These are phyloP conservation scores for Taxillus chinensis DNA, from an alignment of 164 flowering plant species.

Conservation along the genomic window DNA sequence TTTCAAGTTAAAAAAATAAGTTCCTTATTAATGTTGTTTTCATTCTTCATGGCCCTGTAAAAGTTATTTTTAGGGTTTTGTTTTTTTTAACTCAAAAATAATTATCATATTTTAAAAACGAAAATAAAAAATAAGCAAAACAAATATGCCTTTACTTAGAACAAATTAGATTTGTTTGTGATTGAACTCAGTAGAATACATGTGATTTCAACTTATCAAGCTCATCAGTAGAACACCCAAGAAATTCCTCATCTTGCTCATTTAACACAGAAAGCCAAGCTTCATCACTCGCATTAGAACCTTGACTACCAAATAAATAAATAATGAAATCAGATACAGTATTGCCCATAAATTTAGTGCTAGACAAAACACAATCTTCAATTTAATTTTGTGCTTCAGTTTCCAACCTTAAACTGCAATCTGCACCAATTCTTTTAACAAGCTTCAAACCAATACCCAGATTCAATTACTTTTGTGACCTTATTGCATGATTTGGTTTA, in stretches of 20 bases:
- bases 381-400: no score
- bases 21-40: no score
- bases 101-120: no score
- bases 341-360: neutral
- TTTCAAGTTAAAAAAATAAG: no score
- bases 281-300: conserved; percentile 79
- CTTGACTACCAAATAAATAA: conserved; percentile 28
- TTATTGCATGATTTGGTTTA: conserved; percentile 87
- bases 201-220: conserved; percentile 59
- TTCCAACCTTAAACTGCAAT: conserved; percentile 59
- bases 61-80: no score
- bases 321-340: neutral
- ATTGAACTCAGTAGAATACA: conserved; percentile 24
- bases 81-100: no score
- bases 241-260: conserved; percentile 71
- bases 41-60: no score
- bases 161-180: neutral
- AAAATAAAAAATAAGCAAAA: neutral
- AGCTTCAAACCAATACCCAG: conserved; percentile 93
- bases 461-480: conserved; percentile 75
- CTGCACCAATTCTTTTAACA: conserved; percentile 80
- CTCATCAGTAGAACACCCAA: conserved; percentile 94
- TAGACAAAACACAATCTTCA: neutral
- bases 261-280: conserved; percentile 77
- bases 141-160: neutral